Conservation (phyloP, 2,329 filamentous ascomycete genomes). For the Aureobasidium sp. region DNA sequence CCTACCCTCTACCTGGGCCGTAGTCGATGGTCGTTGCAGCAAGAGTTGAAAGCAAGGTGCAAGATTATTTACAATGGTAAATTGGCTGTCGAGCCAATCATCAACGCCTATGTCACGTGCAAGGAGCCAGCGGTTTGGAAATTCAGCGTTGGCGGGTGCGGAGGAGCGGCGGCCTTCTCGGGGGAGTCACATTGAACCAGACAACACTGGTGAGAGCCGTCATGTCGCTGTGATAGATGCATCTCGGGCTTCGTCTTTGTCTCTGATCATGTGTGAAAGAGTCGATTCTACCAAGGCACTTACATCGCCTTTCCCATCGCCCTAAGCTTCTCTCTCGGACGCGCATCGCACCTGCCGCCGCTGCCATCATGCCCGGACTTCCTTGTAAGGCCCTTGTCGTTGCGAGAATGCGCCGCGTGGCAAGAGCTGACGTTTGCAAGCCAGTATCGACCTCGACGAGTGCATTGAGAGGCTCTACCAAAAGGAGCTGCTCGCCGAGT, state of each 20-base stretch:
- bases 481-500: conserved; percentile 93
- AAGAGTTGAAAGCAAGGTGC: conserved; percentile 11
- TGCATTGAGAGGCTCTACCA: conserved; percentile 96
- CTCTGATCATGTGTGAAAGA: conserved; percentile 9
- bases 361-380: conserved; percentile 38
- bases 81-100: conserved; percentile 5
- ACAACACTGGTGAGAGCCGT: background rate
- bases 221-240: conserved; percentile 2
- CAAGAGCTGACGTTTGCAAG: conserved; percentile 38
- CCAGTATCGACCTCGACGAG: conserved; percentile 95
- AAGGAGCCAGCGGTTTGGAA: background rate
- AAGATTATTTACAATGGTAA: conserved; percentile 15
- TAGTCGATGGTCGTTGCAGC: conserved; percentile 7
- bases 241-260: background rate
- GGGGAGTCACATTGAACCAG: background rate
- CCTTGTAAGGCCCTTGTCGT: conserved; percentile 33
- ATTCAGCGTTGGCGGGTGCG: conserved; percentile 1
- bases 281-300: background rate
- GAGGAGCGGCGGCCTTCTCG: background rate
- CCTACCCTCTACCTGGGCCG: background rate
- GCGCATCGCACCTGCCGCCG: conserved; percentile 1
- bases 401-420: background rate
- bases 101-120: conserved; percentile 8
- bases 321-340: background rate
- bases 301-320: background rate